Evolutionary conservation across 73 alveolate species (phyloP).

Genomic region (Halteria grandinella): DNA sequence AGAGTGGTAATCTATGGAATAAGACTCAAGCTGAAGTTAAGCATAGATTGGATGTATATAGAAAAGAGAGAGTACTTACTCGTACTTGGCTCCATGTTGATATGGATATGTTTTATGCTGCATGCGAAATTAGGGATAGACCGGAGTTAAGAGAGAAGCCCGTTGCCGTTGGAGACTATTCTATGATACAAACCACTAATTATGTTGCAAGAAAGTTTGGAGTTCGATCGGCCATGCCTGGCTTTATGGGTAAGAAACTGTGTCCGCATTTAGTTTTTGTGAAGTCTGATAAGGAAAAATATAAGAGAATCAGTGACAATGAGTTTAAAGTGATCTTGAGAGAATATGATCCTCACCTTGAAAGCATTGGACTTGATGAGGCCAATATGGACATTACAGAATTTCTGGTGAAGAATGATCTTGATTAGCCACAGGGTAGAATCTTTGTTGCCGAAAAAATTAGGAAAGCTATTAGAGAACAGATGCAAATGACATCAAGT

Average conservation of each 20-base stretch:
- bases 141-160: constrained; percentile 85
- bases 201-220: constrained; percentile 96
- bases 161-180: constrained; percentile 93
- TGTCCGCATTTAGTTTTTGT: constrained; percentile 52
- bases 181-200: constrained; percentile 93
- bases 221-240: constrained; percentile 85
- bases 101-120: constrained; percentile 86
- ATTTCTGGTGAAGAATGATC: constrained; percentile 65
- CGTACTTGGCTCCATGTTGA: constrained; percentile 81
- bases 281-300: constrained; percentile 22
- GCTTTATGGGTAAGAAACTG: constrained; percentile 41
- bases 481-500: constrained; percentile 70
- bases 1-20: constrained; percentile 38
- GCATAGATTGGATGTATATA: constrained; percentile 7
- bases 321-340: constrained; percentile 46
- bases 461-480: constrained; percentile 64
- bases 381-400: constrained; percentile 81
- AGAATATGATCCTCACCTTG: constrained; percentile 76
- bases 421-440: constrained; percentile 73
- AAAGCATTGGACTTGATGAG: constrained; percentile 84
- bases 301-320: constrained; percentile 21
- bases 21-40: constrained; percentile 37
- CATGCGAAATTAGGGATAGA: constrained; percentile 73
- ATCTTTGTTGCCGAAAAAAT: constrained; percentile 69
- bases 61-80: constrained; percentile 65